These are phyloP conservation scores for Penicillium bovifimosum DNA, from an alignment of 495 filamentous ascomycete species.

Conservation along the genomic window DNA sequence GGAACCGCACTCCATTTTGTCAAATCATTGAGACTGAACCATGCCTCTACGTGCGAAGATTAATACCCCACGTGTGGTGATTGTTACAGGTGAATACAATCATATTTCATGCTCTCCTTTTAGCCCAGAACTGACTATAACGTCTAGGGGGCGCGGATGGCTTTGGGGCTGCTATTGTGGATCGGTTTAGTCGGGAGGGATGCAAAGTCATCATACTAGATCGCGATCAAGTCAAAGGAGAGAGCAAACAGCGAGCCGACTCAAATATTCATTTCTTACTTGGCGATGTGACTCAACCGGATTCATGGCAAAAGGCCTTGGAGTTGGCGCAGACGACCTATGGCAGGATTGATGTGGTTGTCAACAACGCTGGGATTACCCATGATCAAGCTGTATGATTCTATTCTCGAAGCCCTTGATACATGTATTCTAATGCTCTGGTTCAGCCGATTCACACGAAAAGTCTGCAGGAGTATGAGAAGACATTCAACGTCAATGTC, in stretches of 20 bases:
- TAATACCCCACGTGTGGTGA: background rate
- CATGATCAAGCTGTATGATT: background rate
- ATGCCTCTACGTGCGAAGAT: background rate
- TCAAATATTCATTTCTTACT: background rate
- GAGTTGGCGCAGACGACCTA: background rate
- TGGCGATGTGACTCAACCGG: slow-evolving; percentile 8
- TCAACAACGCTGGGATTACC: slow-evolving; percentile 15
- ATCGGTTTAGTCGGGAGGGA: slow-evolving; percentile 4
- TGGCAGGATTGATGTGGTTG: slow-evolving; percentile 9
- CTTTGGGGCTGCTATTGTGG: slow-evolving; percentile 8
- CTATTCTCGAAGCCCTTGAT: background rate
- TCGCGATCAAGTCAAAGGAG: background rate
- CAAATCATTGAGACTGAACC: background rate
- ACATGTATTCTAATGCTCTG: background rate
- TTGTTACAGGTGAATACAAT: background rate
- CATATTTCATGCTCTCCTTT: background rate
- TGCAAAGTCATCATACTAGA: slow-evolving; percentile 7
- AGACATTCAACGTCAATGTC: slow-evolving; percentile 4
- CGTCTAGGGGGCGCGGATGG: slow-evolving; percentile 8
- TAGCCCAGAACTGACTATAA: background rate
- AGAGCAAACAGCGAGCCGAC: background rate
- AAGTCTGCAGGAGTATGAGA: slow-evolving; percentile 1
- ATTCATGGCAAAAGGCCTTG: slow-evolving; percentile 6
- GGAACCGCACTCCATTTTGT: background rate
- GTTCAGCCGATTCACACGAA: slow-evolving; percentile 2